A percentile compares a stretch with the other conserved stretches of the same genome.
These are phyloP conservation scores for Tulasnella sp. DNA, from an alignment of 768 basidiomycete species.

Conservation along the genomic window DNA sequence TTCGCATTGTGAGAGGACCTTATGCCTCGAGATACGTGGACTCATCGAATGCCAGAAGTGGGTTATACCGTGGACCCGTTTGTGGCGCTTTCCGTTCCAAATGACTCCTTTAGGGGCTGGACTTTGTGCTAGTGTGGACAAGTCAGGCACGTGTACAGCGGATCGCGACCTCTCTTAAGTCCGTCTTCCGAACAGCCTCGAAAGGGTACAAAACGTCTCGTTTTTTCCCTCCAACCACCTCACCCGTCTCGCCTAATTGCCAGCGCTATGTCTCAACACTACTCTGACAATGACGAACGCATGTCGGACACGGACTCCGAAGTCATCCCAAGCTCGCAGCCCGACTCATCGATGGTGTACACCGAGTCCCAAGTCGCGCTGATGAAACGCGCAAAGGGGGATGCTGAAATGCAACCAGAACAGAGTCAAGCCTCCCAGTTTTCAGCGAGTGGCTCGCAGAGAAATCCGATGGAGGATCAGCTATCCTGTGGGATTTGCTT, in stretches of 20 bases:
- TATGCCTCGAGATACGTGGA: neutral
- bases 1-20: too few species aligned
- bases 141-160: neutral
- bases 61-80: neutral
- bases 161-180: neutral
- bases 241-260: neutral
- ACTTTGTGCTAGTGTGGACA: neutral
- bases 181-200: neutral
- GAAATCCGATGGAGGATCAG: conserved; percentile 33
- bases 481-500: conserved; percentile 34
- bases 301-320: conserved; percentile 16
- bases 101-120: neutral
- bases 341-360: conserved; percentile 1
- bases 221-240: neutral
- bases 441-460: conserved; percentile 2
- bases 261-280: conserved; percentile 18
- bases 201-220: neutral
- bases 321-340: conserved; percentile 15
- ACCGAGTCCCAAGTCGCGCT: neutral
- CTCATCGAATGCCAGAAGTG: neutral
- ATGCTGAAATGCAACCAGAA: neutral
- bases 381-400: neutral
- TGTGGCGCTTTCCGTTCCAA: neutral
- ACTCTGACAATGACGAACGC: conserved; percentile 1
- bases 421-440: neutral